These are phyloP conservation scores for Rhizopogon vinicolor DNA, from an alignment of 768 basidiomycete genomes.

Conservation along the genomic window DNA sequence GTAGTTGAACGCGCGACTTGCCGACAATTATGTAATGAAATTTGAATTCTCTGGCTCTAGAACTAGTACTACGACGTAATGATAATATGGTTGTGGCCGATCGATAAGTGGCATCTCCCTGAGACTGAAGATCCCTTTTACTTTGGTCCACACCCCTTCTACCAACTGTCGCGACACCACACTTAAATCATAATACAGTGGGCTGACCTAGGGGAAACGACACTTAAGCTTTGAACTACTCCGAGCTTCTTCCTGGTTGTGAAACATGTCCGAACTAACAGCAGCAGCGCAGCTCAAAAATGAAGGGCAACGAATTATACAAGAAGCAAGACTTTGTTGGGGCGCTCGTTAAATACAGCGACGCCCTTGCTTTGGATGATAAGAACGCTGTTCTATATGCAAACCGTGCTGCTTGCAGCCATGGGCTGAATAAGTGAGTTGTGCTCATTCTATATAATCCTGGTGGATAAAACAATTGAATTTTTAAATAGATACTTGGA, in stretches of 20 bases:
- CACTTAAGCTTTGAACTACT: too few relatives aligned
- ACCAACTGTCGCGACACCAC: too few relatives aligned
- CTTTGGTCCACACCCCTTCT: too few relatives aligned
- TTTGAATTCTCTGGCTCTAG: too few relatives aligned
- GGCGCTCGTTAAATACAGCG: slow-evolving; percentile 36
- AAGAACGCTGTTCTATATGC: slow-evolving; percentile 37
- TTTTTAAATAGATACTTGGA: slow-evolving; percentile 2
- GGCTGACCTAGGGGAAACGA: too few relatives aligned
- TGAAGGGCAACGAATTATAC: slow-evolving; percentile 39
- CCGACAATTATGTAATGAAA: too few relatives aligned
- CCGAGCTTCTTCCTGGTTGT: background rate
- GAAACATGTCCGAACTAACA: background rate
- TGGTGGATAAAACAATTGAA: background rate
- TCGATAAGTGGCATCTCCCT: too few relatives aligned
- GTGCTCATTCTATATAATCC: background rate
- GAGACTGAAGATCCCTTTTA: too few relatives aligned
- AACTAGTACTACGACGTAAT: too few relatives aligned
- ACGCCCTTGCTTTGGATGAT: slow-evolving; percentile 35
- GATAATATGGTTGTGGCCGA: too few relatives aligned
- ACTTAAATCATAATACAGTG: too few relatives aligned
- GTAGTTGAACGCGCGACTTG: too few relatives aligned
- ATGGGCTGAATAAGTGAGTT: slow-evolving; percentile 31
- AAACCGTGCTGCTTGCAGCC: slow-evolving; percentile 40
- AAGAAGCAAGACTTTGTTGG: slow-evolving; percentile 26
- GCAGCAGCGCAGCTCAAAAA: slow-evolving; percentile 26